These are phyloP conservation scores for Cnidoscolus chayamansa DNA, from an alignment of 441 rosid species.

Conservation along the genomic window DNA sequence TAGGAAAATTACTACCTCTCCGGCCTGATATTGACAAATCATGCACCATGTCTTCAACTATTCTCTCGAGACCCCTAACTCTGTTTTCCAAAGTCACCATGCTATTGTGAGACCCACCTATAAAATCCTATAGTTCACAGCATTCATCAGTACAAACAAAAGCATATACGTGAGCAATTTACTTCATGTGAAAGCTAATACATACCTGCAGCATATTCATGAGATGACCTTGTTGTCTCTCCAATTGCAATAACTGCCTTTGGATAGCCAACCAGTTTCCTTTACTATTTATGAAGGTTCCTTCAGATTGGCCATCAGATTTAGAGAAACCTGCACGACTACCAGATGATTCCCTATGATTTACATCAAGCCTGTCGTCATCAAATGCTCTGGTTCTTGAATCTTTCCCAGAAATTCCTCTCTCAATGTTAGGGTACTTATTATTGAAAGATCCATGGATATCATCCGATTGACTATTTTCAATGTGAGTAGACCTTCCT, in stretches of 20 bases:
- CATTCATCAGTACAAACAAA: conserved; percentile 19
- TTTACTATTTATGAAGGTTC: conserved; percentile 62
- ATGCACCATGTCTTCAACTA: conserved; percentile 89
- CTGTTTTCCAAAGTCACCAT: conserved; percentile 90
- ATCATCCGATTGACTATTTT: conserved; percentile 51
- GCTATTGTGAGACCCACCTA: conserved; percentile 97
- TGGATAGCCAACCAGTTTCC: conserved; percentile 96
- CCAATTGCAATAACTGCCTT: conserved; percentile 87
- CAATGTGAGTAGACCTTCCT: conserved; percentile 45
- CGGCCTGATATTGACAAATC: conserved; percentile 82
- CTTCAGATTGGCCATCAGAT: conserved; percentile 69
- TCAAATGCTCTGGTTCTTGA: conserved; percentile 52
- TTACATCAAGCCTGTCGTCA: conserved; percentile 48
- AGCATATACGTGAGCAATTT: conserved; percentile 9
- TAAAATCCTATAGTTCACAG: conserved; percentile 66
- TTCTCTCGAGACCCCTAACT: conserved; percentile 95
- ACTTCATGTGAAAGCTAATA: conserved; percentile 12
- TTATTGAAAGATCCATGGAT: conserved; percentile 39
- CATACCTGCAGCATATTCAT: conserved; percentile 94
- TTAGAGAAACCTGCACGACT: conserved; percentile 52
- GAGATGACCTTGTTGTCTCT: conserved; percentile 91
- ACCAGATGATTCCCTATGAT: conserved; percentile 53
- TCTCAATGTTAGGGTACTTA: conserved; percentile 44
- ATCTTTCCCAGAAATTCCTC: conserved; percentile 52
- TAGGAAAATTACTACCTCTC: conserved; percentile 52